A percentile compares a stretch with the other conserved stretches of the same genome.
These are phyloP conservation scores for Podospora didyma DNA, from an alignment of 495 filamentous ascomycete species.

Conservation along the genomic window DNA sequence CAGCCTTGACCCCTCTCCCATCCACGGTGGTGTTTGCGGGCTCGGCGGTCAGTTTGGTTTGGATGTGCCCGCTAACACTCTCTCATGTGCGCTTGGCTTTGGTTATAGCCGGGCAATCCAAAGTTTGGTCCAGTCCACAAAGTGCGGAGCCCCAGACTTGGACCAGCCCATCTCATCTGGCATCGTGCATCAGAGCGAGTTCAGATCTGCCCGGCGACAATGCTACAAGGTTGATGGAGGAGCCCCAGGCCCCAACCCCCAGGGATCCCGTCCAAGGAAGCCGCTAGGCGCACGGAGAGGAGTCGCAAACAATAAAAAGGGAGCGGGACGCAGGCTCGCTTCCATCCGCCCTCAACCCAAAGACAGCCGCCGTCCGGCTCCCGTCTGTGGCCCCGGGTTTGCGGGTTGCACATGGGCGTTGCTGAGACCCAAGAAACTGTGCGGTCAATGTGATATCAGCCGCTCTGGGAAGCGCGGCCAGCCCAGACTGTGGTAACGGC, in stretches of 20 bases:
- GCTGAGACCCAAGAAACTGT: constrained; percentile 19
- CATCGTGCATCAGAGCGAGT: constrained; percentile 17
- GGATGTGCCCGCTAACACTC: constrained; percentile 8
- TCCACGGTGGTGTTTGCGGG: constrained; percentile 4
- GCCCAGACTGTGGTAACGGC: not conserved
- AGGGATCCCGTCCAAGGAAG: too few species aligned
- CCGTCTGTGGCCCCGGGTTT: constrained; percentile 16
- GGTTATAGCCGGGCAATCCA: constrained; percentile 12
- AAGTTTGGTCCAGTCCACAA: constrained; percentile 17
- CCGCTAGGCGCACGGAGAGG: constrained; percentile 15
- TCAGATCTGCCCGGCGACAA: constrained; percentile 17
- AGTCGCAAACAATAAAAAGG: constrained; percentile 12
- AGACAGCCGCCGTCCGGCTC: constrained; percentile 20
- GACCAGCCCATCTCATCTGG: not conserved
- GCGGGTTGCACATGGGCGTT: constrained; percentile 22
- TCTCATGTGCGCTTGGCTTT: constrained; percentile 1
- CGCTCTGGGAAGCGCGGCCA: constrained; percentile 13
- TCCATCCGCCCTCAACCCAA: constrained; percentile 27
- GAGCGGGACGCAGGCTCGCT: constrained; percentile 24
- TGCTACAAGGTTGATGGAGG: constrained; percentile 11
- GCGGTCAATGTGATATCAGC: constrained; percentile 23
- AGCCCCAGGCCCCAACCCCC: too few species aligned
- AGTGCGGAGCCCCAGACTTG: constrained; percentile 20
- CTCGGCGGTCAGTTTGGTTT: constrained; percentile 15
- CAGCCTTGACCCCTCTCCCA: not conserved